A percentile compares a stretch with the other conserved stretches of the same genome.
These are phyloP conservation scores for Rubus idaeus DNA, from an alignment of 306 rosid species.

Conservation along the genomic window DNA sequence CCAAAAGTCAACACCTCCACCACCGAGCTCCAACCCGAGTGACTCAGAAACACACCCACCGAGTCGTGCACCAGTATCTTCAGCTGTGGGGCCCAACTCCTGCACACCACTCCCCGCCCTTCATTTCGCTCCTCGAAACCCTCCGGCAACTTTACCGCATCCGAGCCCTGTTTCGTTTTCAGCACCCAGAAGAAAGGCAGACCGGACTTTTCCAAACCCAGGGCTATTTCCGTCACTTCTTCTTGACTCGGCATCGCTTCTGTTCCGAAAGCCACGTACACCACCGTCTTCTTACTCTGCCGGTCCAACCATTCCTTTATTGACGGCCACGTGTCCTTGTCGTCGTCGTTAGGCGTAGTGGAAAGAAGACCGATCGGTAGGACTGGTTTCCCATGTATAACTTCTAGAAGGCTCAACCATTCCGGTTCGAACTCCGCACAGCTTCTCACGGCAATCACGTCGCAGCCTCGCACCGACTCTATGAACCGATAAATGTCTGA, in stretches of 20 bases:
- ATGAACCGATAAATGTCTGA: constrained; percentile 8
- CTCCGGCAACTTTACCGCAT: constrained; percentile 31
- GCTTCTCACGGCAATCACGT: constrained; percentile 14
- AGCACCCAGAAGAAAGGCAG: constrained; percentile 46
- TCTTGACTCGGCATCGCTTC: constrained; percentile 37
- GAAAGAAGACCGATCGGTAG: constrained; percentile 18
- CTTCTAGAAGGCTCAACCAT: constrained; percentile 15
- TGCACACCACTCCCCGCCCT: constrained; percentile 40
- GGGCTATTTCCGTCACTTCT: constrained; percentile 32
- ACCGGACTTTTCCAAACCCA: constrained; percentile 40
- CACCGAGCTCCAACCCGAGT: constrained; percentile 49
- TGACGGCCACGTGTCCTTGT: background rate
- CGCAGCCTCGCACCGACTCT: background rate
- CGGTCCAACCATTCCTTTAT: constrained; percentile 40
- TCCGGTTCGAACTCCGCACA: constrained; percentile 19
- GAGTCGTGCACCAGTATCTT: constrained; percentile 39
- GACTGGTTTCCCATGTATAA: constrained; percentile 2
- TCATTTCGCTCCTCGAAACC: constrained; percentile 46
- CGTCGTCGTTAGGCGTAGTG: background rate
- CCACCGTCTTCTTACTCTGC: constrained; percentile 26
- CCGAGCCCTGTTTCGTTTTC: constrained; percentile 19
- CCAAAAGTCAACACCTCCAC: constrained; percentile 35
- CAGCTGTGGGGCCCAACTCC: constrained; percentile 41
- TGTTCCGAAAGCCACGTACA: constrained; percentile 55
- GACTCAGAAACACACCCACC: constrained; percentile 45